Percentiles rank a stretch among this genome's conserved stretches.
These are phyloP conservation scores for Camellia granthamiana DNA, from an alignment of 148 eudicot species.

Conservation along the genomic window DNA sequence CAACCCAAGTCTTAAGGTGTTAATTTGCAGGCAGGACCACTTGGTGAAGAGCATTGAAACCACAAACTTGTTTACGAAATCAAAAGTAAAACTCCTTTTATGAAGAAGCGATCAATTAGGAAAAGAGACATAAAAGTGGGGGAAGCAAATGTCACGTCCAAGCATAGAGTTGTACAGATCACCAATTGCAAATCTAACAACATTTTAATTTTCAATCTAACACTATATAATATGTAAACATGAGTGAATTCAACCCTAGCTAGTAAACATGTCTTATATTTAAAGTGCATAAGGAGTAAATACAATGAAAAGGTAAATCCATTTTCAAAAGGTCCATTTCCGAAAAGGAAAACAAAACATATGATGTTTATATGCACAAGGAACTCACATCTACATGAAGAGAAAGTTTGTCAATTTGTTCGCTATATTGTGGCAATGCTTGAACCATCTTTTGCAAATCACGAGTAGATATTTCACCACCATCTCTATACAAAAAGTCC, in stretches of 20 bases:
- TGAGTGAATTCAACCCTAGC: neutral
- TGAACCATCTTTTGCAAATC: constrained; percentile 95
- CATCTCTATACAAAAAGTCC: constrained; percentile 42
- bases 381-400: constrained; percentile 91
- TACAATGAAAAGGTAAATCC: no score
- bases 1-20: neutral
- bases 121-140: neutral
- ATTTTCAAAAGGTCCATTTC: neutral
- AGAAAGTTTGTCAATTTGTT: constrained; percentile 89
- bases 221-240: neutral
- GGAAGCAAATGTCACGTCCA: neutral
- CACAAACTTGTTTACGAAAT: neutral
- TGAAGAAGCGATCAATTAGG: neutral
- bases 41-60: neutral
- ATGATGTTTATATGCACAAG: constrained; percentile 11
- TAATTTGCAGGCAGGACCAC: neutral
- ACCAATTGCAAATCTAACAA: constrained; percentile 3
- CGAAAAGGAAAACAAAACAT: neutral
- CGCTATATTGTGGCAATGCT: constrained; percentile 94
- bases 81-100: no score
- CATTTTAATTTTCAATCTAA: neutral
- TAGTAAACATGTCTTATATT: neutral
- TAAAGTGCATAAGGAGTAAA: neutral
- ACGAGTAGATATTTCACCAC: constrained; percentile 77
- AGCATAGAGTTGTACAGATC: neutral